phyloP scores from a whole-genome alignment of 345 rosid species.

The Euclidium syriacum region DNA sequence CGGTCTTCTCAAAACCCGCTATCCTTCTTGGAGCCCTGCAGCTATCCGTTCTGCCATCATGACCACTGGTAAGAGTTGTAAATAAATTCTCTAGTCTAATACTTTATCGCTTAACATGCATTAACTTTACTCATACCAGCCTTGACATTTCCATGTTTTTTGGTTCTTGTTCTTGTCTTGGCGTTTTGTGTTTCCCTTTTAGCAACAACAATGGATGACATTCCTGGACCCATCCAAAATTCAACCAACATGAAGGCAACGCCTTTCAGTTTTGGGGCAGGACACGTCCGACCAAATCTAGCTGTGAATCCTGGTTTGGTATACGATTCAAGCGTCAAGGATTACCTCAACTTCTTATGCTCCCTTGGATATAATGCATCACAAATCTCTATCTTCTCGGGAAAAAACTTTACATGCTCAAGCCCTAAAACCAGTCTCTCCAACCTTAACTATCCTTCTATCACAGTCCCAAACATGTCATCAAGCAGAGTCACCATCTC shows the following conservation, averaged over 20 bases:
- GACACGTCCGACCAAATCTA: conserved; percentile 72
- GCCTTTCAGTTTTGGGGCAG: conserved; percentile 76
- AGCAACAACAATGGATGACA: conserved; percentile 61
- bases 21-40: conserved; percentile 80
- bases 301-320: conserved; percentile 82
- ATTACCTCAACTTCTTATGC: conserved; percentile 74
- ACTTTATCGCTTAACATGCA: background rate
- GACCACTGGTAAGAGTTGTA: conserved; percentile 48
- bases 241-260: conserved; percentile 42
- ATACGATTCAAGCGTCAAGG: conserved; percentile 44
- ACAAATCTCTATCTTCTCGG: conserved; percentile 37
- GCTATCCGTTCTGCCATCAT: conserved; percentile 79
- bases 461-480: conserved; percentile 41
- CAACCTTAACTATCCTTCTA: conserved; percentile 85
- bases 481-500: conserved; percentile 31
- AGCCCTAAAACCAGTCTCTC: conserved; percentile 26
- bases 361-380: conserved; percentile 52
- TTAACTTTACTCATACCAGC: background rate
- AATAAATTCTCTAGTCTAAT: background rate
- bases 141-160: background rate
- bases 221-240: conserved; percentile 38
- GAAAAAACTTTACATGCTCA: conserved; percentile 40
- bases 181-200: background rate
- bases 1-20: conserved; percentile 65
- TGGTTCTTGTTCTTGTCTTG: background rate